Base-by-base conservation (phyloP, 2,329 filamentous ascomycete species). In the Stagonosporopsis chrysanthemi region DNA sequence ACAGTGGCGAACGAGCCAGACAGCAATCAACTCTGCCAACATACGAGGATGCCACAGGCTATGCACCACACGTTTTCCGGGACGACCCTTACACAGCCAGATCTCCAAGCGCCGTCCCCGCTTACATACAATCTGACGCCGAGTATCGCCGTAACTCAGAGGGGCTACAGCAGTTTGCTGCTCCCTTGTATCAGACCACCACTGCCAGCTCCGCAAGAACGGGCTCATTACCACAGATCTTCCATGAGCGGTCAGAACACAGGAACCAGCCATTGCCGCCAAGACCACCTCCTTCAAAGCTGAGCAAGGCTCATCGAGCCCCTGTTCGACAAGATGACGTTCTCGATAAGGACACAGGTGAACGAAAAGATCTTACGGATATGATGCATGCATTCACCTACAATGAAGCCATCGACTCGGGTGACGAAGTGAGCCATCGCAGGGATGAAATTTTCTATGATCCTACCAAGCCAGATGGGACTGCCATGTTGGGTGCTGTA, bases 381-480 rank as follows among this genome's bases (percentile, higher is more conserved):
- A 73, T 73, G 70, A 70, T 73, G 67, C 70, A 73, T 45, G 70
- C 70, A 14, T 73, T 73, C 40, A 68, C 64, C 0, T 73, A 68
- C 24, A 60, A 62, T 22, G 70, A 73, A 22, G 62, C 54, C 6
- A 50, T 62, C 2, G 70, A 73, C 26, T 56, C 58, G 2, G 48
- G 63, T 9, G 67, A 69, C 11, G 69, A 73, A 53, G 54, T 62
- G 22, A 29, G 26, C 3, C 53, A 61, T 44, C 45, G 54, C 2
- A 15, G 22, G 3, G 52, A 42, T 23, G 54, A 63, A 9, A 36
- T 66, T 14, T 53, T 58, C n/a, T 73, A 71, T 44, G 69, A 71
- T 35, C 57, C 58, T 36, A 61, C 56, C 4, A 58, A 55, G 26
- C 64, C 64, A 9, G 69, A 73, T 31, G 70, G 70, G 14, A 70